Evolutionary conservation across 768 basidiomycete genomes (phyloP).

Genomic region (Leccinum rimulosum): DNA sequence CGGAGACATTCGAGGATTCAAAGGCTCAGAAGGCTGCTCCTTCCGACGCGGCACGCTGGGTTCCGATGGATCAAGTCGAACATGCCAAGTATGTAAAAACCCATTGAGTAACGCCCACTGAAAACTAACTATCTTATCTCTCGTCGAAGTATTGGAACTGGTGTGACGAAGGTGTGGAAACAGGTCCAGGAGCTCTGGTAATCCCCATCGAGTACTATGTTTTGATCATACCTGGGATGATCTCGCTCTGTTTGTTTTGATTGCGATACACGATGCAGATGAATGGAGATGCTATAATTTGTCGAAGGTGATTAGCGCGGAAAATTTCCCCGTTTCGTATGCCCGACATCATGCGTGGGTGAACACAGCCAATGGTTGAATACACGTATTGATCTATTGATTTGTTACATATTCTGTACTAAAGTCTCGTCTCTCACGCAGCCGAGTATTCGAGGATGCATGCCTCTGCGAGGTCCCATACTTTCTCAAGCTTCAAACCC

Average conservation of each 20-base stretch:
- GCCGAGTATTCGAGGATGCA: conserved; percentile 25
- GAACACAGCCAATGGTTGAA: conserved; percentile 11
- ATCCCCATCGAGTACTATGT: not conserved
- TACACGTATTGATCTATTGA: not conserved
- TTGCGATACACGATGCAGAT: conserved; percentile 1
- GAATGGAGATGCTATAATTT: not conserved
- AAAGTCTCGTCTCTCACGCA: conserved; percentile 10
- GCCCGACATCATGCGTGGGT: conserved; percentile 11
- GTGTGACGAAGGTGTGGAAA: conserved; percentile 74
- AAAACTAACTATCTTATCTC: conserved; percentile 1
- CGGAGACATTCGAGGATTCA: conserved; percentile 11
- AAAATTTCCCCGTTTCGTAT: not conserved
- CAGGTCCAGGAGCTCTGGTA: conserved; percentile 38
- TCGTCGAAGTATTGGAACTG: conserved; percentile 62
- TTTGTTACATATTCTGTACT: not conserved
- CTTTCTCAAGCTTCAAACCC: conserved; percentile 30
- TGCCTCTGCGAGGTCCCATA: conserved; percentile 31
- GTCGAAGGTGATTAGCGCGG: not conserved
- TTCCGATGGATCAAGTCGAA: conserved; percentile 50
- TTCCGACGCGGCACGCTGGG: conserved; percentile 44
- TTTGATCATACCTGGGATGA: not conserved
- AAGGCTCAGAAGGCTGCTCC: conserved; percentile 6
- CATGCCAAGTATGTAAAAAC: conserved; percentile 55
- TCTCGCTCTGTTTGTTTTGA: not conserved
- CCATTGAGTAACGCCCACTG: not conserved